These are phyloP conservation scores for Termitomyces sp. DNA, from an alignment of 768 basidiomycete genomes.

Conservation along the genomic window DNA sequence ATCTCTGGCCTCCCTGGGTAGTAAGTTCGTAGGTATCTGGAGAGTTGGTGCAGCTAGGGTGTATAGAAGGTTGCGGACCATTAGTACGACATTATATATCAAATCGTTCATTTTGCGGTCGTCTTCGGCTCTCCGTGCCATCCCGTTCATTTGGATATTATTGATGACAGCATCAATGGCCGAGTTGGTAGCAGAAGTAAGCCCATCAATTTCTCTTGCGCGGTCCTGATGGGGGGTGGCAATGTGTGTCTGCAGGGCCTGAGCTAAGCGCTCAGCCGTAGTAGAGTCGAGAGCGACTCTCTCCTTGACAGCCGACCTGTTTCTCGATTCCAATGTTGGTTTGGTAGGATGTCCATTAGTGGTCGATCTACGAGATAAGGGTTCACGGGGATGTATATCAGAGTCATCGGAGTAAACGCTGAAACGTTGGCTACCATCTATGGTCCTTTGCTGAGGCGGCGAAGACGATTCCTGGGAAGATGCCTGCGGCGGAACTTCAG, in stretches of 20 bases:
- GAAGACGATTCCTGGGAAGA: conserved; percentile 15
- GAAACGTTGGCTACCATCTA: conserved; percentile 35
- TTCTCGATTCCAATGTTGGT: conserved; percentile 3
- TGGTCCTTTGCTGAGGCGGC: conserved; percentile 23
- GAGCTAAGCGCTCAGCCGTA: conserved; percentile 63
- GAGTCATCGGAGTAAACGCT: conserved; percentile 82
- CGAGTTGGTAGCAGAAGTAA: conserved; percentile 52
- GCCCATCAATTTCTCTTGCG: conserved; percentile 37
- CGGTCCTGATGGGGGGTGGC: conserved; percentile 53
- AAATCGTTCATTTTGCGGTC: conserved; percentile 56
- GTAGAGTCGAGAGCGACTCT: conserved; percentile 44
- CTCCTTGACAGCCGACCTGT: conserved; percentile 13
- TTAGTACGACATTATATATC: conserved; percentile 57
- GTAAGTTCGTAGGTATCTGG: conserved; percentile 53
- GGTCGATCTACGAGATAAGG: conserved; percentile 20
- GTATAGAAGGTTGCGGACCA: conserved; percentile 77
- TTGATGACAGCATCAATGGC: conserved; percentile 62
- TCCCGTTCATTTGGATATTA: conserved; percentile 45
- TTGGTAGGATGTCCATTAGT: conserved; percentile 21
- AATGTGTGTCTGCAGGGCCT: conserved; percentile 56
- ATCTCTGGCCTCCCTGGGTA: conserved; percentile 46
- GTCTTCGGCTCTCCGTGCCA: conserved; percentile 47
- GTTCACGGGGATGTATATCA: conserved; percentile 53
- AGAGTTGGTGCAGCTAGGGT: conserved; percentile 53
- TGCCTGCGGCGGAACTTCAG: conserved; percentile 30